Conservation (phyloP, 768 basidiomycete species). For the Russula abietina region DNA sequence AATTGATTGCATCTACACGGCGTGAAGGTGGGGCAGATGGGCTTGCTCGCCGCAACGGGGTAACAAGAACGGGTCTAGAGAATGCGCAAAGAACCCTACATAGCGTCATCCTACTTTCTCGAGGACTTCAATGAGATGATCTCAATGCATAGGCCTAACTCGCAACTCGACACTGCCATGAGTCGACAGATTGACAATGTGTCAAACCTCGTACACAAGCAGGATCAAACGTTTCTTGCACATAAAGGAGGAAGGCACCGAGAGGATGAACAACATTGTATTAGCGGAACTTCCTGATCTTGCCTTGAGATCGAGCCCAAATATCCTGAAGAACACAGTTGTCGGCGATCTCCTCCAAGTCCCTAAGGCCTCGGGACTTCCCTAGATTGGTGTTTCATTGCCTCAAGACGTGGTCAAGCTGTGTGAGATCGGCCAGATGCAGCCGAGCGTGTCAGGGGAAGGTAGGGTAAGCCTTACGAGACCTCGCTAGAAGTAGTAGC, state of each 20-base stretch:
- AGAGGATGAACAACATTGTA: neutral
- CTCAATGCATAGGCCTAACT: neutral
- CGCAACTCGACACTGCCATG: too few species aligned
- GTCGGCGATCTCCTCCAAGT: neutral
- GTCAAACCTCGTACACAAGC: neutral
- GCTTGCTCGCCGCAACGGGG: neutral
- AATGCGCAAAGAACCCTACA: neutral
- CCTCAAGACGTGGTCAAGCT: neutral
- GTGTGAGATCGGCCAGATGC: too few species aligned
- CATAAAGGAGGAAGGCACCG: neutral
- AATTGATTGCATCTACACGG: neutral
- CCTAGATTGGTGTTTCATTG: too few species aligned
- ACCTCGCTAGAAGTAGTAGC: neutral
- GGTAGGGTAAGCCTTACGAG: too few species aligned
- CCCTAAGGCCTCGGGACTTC: too few species aligned
- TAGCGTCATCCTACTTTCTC: neutral
- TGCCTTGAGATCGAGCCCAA: neutral
- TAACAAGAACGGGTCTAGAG: neutral
- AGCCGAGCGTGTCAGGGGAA: too few species aligned
- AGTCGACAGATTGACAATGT: neutral
- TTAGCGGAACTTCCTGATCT: neutral
- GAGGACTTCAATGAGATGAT: neutral
- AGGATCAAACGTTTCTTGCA: neutral
- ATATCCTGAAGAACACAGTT: neutral
- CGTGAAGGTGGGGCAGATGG: neutral